Conservation (phyloP, 371 early-diverging fungal species). For the Chytridium lagenaria region DNA sequence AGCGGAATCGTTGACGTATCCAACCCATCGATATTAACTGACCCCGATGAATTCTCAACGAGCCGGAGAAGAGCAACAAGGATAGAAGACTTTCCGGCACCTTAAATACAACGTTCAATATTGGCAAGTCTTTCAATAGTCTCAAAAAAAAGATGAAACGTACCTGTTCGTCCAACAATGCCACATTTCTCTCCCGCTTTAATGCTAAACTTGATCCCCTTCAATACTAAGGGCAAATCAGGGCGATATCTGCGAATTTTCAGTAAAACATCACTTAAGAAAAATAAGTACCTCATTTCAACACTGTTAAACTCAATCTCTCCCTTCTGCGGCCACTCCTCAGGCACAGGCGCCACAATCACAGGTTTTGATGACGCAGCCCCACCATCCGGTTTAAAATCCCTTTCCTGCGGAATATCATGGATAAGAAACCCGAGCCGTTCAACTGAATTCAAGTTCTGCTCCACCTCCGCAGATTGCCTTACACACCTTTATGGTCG, state of each 20-base stretch:
- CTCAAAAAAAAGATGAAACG: background rate
- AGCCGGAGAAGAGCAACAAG: constrained; percentile 58
- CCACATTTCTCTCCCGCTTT: constrained; percentile 65
- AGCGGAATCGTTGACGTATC: constrained; percentile 34
- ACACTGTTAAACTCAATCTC: constrained; percentile 68
- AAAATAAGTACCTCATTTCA: constrained; percentile 65
- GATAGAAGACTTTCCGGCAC: constrained; percentile 58
- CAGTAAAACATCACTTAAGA: constrained; percentile 6
- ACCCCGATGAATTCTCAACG: constrained; percentile 59
- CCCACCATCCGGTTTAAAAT: constrained; percentile 40
- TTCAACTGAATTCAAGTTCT: constrained; percentile 69
- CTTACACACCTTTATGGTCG: constrained; percentile 65
- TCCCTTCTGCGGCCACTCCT: constrained; percentile 69
- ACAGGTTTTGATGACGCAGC: background rate
- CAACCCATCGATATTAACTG: constrained; percentile 30
- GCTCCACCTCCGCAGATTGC: constrained; percentile 49
- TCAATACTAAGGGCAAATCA: constrained; percentile 55
- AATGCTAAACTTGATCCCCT: constrained; percentile 62
- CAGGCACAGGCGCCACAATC: constrained; percentile 31
- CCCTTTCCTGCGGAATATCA: constrained; percentile 29
- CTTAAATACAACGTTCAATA: constrained; percentile 54
- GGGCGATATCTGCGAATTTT: constrained; percentile 48
- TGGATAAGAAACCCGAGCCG: constrained; percentile 56
- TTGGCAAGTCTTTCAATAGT: background rate
- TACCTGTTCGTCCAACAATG: constrained; percentile 63